Evolutionary conservation across 768 basidiomycete genomes (phyloP), one percentile per base, ranked within the genome.

Genomic region (Naganishia kalamii): DNA sequence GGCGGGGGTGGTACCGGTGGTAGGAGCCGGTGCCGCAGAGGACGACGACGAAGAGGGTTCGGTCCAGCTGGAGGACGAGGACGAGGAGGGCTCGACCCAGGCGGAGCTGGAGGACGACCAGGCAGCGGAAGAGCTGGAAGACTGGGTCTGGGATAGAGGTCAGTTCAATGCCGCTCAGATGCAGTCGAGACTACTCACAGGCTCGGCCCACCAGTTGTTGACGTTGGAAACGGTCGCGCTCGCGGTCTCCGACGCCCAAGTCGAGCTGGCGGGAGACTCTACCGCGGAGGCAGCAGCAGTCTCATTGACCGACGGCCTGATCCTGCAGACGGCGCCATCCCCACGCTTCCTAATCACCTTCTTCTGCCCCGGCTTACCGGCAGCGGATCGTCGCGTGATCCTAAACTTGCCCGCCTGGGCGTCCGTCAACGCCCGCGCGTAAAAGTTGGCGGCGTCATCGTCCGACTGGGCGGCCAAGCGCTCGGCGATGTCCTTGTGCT

Each of bases 271-370:
- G 15, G 48, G 3, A 30, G 3, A 7, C 21, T n/a, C 46, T 47
- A 25, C 17, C 33, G 17, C 30, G 32, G 37, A 17, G 27, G 54
- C 54, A 23, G 7, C 13, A 23, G 5, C 54, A 11, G 54, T 40
- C 10, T 12, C 54, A 21, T 40, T 57, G 32, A 10, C 54, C 6
- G 54, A 37, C 4, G 54, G 27, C 13, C 54, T 33, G 37, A 57
- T 57, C 54, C 40, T 57, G 54, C 54, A 57, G 17, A 37, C 37
- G 15, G 33, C 21, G 10, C 54, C 54, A 25, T 32, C 32, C 25
- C 54, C 54, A 40, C 54, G 54, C 23, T 57, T 57, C 54, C 54
- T 57, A 13, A 57, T 19, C 21, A 57, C 54, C 54, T 57, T 57
- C 27, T 37, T 35, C 37, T 57, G 54, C n/a, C 54, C 54, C 13